Evolutionary conservation across 192 early-diverging fungal genomes (phyloP).

Genomic region (Haplosporangium gracile): DNA sequence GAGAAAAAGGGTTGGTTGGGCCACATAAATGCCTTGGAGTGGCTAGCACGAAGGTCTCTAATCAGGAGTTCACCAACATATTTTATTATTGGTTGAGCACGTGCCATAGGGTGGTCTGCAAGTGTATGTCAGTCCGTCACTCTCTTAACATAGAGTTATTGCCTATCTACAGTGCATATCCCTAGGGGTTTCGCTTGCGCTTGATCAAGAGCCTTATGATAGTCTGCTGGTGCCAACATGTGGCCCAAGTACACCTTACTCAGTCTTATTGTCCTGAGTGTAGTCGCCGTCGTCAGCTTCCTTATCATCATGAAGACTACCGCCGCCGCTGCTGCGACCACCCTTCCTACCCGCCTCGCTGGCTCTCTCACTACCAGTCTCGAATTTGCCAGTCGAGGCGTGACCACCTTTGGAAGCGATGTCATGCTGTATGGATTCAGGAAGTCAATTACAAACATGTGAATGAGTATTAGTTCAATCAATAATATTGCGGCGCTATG

Average conservation of each 20-base stretch:
- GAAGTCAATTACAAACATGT: neutral
- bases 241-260: neutral
- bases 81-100: too few species aligned
- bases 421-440: neutral
- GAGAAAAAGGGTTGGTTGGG: too few species aligned
- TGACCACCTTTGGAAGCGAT: conserved; percentile 48
- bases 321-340: conserved; percentile 24
- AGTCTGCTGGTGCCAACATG: neutral
- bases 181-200: too few species aligned
- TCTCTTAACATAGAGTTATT: too few species aligned
- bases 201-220: neutral
- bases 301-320: neutral
- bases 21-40: too few species aligned
- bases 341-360: conserved; percentile 54
- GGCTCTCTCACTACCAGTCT: conserved; percentile 50
- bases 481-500: neutral
- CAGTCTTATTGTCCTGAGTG: neutral
- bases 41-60: too few species aligned
- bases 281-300: neutral
- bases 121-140: too few species aligned
- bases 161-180: too few species aligned
- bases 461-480: neutral
- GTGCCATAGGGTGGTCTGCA: too few species aligned
- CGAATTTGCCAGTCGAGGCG: conserved; percentile 36
- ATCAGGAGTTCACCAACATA: too few species aligned